A percentile compares a stretch with the other conserved stretches of the same genome.
Evolutionary conservation across 345 rosid genomes (phyloP).

Genomic region (Eucalyptus camaldulensis): DNA sequence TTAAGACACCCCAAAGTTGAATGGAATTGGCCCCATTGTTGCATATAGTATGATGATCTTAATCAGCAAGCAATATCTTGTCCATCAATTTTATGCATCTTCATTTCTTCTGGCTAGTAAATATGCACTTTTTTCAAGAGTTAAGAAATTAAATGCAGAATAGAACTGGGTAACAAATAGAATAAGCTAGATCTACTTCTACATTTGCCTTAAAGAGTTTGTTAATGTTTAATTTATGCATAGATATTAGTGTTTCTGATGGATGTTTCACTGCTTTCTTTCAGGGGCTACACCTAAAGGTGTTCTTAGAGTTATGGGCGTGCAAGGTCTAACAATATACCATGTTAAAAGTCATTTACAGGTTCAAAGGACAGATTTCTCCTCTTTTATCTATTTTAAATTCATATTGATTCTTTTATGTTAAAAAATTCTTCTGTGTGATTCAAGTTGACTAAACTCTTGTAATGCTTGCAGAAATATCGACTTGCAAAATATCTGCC

Average conservation of each 20-base stretch:
- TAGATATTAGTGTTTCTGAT: neutral
- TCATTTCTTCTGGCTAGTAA: neutral
- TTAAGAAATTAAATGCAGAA: neutral
- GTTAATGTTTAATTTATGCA: neutral
- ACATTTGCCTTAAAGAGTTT: neutral
- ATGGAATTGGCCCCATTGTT: neutral
- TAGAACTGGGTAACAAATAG: neutral
- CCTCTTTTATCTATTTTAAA: neutral
- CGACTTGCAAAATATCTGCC: constrained; percentile 98
- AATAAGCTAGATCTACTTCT: neutral
- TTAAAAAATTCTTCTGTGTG: neutral
- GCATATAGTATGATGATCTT: neutral
- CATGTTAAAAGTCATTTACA: constrained; percentile 99
- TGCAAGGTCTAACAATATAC: constrained; percentile 91
- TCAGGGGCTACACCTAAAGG: constrained; percentile 99
- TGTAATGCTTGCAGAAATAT: constrained; percentile 61
- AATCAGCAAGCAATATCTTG: neutral
- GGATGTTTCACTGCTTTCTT: neutral
- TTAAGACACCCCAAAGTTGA: neutral
- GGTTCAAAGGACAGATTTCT: constrained; percentile 17
- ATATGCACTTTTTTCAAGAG: neutral
- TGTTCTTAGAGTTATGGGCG: constrained; percentile 97
- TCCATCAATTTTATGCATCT: neutral
- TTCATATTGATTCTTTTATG: neutral
- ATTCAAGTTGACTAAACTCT: neutral